phyloP scores from a whole-genome alignment of 805 yeast species.

The Candida qinlingensis region DNA sequence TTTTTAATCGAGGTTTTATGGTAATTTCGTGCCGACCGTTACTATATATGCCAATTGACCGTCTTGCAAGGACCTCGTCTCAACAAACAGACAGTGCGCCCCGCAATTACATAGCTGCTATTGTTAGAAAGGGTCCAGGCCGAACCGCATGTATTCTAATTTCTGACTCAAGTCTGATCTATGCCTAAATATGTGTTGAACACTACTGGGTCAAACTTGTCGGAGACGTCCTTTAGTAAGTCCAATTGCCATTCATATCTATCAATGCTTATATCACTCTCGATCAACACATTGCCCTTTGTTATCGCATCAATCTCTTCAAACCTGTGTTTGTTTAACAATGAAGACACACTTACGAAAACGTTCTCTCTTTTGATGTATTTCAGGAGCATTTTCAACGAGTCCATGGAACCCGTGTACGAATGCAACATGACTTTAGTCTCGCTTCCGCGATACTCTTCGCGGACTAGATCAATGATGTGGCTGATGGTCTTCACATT shows the following conservation, averaged over 20 bases:
- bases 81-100: no score
- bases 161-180: no score
- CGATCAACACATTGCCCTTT: slow-evolving; percentile 11
- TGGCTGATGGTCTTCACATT: slow-evolving; percentile 77
- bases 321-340: slow-evolving; percentile 4
- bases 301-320: neutral
- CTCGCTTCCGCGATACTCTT: slow-evolving; percentile 15
- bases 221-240: slow-evolving; percentile 1
- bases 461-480: slow-evolving; percentile 40
- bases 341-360: slow-evolving; percentile 3
- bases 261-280: slow-evolving; percentile 21
- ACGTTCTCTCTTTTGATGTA: slow-evolving; percentile 9
- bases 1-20: no score
- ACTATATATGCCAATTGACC: no score
- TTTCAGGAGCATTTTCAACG: slow-evolving; percentile 42
- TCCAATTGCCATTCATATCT: slow-evolving; percentile 1
- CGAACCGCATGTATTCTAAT: neutral
- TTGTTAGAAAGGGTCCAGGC: neutral
- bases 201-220: neutral
- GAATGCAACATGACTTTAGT: slow-evolving; percentile 69
- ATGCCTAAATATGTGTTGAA: neutral
- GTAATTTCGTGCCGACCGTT: no score
- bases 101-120: neutral
- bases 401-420: slow-evolving; percentile 78
- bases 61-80: no score